Evolutionary conservation across 352 stramenopile species (phyloP).

Genomic region (Globisporangium spiculum): DNA sequence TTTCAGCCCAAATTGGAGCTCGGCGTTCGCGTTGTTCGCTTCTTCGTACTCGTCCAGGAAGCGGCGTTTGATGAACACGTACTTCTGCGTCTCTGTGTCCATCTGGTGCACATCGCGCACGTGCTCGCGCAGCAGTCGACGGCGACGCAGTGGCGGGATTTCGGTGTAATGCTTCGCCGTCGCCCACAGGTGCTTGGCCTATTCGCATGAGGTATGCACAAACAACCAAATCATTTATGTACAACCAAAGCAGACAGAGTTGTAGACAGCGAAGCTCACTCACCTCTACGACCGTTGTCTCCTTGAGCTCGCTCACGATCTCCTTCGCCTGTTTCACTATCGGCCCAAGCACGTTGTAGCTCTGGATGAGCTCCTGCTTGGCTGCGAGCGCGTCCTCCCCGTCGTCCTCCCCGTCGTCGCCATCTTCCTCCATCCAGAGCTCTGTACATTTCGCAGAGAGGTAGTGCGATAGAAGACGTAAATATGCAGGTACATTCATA

Average conservation of each 20-base stretch:
- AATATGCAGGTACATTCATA: not conserved
- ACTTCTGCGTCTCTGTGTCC: slow-evolving; percentile 59
- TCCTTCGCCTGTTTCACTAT: slow-evolving; percentile 49
- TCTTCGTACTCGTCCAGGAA: slow-evolving; percentile 42
- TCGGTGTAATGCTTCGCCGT: slow-evolving; percentile 54
- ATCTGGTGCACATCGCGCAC: slow-evolving; percentile 56
- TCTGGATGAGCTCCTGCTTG: slow-evolving; percentile 65
- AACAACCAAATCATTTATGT: not conserved
- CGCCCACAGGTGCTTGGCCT: slow-evolving; percentile 41
- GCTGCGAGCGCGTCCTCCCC: slow-evolving; percentile 33
- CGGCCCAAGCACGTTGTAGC: slow-evolving; percentile 44
- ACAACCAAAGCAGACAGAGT: too few species aligned
- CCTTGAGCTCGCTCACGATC: slow-evolving; percentile 29
- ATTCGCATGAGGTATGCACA: not conserved
- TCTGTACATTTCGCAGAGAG: slow-evolving; percentile 26
- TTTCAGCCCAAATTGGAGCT: slow-evolving; percentile 52
- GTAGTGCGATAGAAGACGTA: not conserved
- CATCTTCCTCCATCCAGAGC: slow-evolving; percentile 66
- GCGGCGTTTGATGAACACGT: slow-evolving; percentile 39
- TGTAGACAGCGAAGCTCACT: not conserved
- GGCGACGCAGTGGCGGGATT: slow-evolving; percentile 46
- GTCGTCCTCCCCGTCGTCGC: slow-evolving; percentile 35
- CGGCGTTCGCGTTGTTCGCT: slow-evolving; percentile 27
- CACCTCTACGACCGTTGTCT: slow-evolving; percentile 35
- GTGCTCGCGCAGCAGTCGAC: slow-evolving; percentile 60